phyloP scores from a whole-genome alignment of 306 rosid genomes.

The Sindora glabra region DNA sequence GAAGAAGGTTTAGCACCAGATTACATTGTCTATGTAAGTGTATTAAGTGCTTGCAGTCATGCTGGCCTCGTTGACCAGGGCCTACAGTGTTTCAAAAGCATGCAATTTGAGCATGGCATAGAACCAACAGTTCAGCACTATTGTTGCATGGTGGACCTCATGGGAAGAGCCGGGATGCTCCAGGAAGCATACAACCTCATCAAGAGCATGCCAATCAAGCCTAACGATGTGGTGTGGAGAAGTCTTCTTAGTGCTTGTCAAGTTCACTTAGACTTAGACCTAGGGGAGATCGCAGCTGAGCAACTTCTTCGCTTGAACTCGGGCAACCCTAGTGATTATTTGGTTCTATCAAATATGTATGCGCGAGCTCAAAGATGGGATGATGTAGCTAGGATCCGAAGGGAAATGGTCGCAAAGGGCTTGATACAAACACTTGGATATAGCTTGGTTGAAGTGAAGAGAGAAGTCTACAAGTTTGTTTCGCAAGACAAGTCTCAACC shows the following conservation, averaged over 20 bases:
- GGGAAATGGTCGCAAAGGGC: conserved; percentile 36
- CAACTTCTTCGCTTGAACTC: conserved; percentile 40
- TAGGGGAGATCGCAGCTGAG: conserved; percentile 53
- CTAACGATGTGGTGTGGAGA: conserved; percentile 71
- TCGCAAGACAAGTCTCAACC: conserved; percentile 68
- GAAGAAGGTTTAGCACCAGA: conserved; percentile 61
- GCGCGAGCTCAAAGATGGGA: conserved; percentile 59
- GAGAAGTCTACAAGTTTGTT: conserved; percentile 55
- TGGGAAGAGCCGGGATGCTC: conserved; percentile 68
- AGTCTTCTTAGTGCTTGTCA: conserved; percentile 77
- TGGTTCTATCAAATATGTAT: conserved; percentile 65
- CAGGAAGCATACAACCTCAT: conserved; percentile 58
- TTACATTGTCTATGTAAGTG: conserved; percentile 54
- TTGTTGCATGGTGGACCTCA: conserved; percentile 79
- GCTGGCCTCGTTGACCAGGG: conserved; percentile 76
- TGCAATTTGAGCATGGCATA: conserved; percentile 54
- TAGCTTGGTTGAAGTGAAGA: conserved; percentile 70
- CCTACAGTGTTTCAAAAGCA: conserved; percentile 34
- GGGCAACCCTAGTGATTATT: conserved; percentile 51
- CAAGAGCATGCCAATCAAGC: conserved; percentile 41
- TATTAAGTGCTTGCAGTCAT: conserved; percentile 64
- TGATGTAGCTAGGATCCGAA: conserved; percentile 57
- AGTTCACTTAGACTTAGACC: conserved; percentile 53
- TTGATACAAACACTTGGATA: conserved; percentile 56
- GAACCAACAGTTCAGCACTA: conserved; percentile 64